Conservation (phyloP, 148 eudicot species). For the Polygonum maritimum region DNA sequence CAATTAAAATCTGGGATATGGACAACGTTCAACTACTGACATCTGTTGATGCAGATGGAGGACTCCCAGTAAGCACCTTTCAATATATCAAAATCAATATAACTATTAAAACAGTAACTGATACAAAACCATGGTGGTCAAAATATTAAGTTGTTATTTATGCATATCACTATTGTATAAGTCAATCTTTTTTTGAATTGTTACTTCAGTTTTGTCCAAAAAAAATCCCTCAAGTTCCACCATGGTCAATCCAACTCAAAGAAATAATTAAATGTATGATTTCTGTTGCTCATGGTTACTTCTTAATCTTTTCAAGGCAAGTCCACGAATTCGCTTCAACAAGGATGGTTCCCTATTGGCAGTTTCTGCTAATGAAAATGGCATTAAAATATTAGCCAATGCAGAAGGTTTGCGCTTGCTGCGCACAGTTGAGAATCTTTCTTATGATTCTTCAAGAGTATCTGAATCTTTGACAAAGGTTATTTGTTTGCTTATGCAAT, state of each 20-base stretch:
- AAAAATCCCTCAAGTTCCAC: neutral
- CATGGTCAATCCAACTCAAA: neutral
- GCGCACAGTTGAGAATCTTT: slow-evolving; percentile 45
- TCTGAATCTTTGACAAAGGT: slow-evolving; percentile 60
- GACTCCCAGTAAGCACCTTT: slow-evolving; percentile 50
- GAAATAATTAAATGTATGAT: neutral
- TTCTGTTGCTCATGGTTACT: slow-evolving; percentile 4
- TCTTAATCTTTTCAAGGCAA: slow-evolving; percentile 37
- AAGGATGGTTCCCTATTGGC: slow-evolving; percentile 84
- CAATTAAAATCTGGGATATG: slow-evolving; percentile 90
- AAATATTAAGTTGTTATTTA: neutral
- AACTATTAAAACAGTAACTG: neutral
- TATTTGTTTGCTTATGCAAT: neutral
- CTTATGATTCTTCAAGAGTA: slow-evolving; percentile 55
- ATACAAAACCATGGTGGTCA: neutral
- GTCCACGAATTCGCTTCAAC: slow-evolving; percentile 82
- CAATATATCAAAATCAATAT: too few relatives aligned
- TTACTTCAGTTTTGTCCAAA: neutral
- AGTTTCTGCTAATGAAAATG: slow-evolving; percentile 68
- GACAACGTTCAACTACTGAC: slow-evolving; percentile 68
- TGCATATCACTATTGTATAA: neutral
- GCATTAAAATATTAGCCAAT: slow-evolving; percentile 74
- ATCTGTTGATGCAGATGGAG: slow-evolving; percentile 82
- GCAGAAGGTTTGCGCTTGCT: slow-evolving; percentile 53
- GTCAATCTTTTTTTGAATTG: neutral